Evolutionary conservation across 108 stramenopile species (phyloP), one percentile per base, ranked within the genome.

Genomic region (Fistulifera solaris): DNA sequence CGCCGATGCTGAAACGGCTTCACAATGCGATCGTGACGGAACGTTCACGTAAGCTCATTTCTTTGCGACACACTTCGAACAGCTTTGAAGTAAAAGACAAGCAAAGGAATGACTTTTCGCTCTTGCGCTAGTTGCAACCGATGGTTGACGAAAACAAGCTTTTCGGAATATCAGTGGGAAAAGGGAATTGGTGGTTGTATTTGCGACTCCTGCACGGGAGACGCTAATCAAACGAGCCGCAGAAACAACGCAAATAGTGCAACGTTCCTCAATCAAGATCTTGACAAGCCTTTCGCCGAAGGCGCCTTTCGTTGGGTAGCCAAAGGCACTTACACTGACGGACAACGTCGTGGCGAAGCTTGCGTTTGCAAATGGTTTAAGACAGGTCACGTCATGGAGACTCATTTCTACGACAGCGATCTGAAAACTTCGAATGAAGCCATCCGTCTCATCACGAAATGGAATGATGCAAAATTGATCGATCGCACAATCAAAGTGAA

Each of bases 291-390:
- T 0, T 73, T 73, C 40, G 72, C 61, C 8, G 52, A 59, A 31
- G 72, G 66, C 12, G 42, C 48, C 39, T 73, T 73, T 54, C 57
- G 72, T n/a, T 72, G 50, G 48, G 71, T 72, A 6, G 65, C 65
- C 21, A 62, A 63, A 39, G 71, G 71, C 13, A 46, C 38, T 12
- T 72, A 67, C 62, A 59, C 56, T 7, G n/a, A 62, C 12, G 65
- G 71, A 5, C 39, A 19, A 16, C 52, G 71, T 8, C 11, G 49
- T 7, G 71, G 71, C 0, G 42, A 72, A 48, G 23, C 14, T 14
- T 72, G 71, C 56, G 71, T 72, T 15, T 66, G 66, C 51, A 72
- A 72, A 45, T 67, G 66, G 66, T 72, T 72, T 51, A 72, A 73
- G 52, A 64, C 58, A 10, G 72, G 72, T 4, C 39, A 35, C 41